Base-by-base conservation (phyloP, 2,329 filamentous ascomycete genomes). In the Lithohypha guttulata region DNA sequence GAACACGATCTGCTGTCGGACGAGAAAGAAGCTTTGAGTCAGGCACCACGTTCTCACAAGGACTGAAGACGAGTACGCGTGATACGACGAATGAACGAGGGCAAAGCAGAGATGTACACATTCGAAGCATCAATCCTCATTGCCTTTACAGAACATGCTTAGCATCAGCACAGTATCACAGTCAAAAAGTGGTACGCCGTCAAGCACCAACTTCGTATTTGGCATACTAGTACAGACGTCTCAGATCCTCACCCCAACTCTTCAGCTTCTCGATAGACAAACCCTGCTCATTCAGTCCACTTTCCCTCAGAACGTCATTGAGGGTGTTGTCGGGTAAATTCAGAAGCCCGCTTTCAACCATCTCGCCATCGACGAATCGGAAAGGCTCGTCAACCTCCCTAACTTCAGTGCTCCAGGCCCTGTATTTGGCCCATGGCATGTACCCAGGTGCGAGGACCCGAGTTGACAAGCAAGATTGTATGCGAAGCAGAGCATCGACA, bases 341-440 rank as follows among this genome's bases (percentile, higher is more conserved):
- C 49, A 96, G 59, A 55, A 95, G 95, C 11, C 43, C 48, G 36
- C 75, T 63, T 62, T 96, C 89, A 9, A 98, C 69, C 52, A 96
- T 67, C 57, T 95, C 89, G 0, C 89, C 91, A 54, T 98, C 91
- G 9, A 98, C 75, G 53, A 96, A 96, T 1, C 89, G 72, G 54
- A 77, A 83, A 0, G 91, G 89, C 26, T 81, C 84, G 1, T 82
- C 78, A 0, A 75, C 73, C 43, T 82, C 75, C 13, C 79, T 67
- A 18, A 81, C 77, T 17, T 75, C 68, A 39, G 77, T 93, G 44
- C 77, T 77, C 63, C 89, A 93, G 0, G 81, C 81, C n/a, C 91
- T 75, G 64, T 84, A 98, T 15, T 70, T 67, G 26, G 77, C 73
- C 58, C 94, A 96, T 0, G 78, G 70, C 34, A 93, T 73, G 33